These are phyloP conservation scores for Silene latifolia DNA, from an alignment of 148 eudicot genomes.

Conservation along the genomic window DNA sequence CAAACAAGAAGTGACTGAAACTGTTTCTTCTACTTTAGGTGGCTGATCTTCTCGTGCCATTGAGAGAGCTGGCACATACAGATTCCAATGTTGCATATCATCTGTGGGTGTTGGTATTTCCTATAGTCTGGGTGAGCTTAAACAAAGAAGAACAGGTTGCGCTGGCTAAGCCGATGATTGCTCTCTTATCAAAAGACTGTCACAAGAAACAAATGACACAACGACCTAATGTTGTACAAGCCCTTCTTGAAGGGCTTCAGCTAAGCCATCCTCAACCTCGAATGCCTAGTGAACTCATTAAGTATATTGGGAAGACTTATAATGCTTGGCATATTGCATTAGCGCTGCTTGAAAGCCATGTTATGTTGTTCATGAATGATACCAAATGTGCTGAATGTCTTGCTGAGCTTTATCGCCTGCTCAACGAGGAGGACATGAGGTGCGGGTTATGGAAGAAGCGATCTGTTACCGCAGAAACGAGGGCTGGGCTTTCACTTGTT, in stretches of 20 bases:
- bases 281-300: conserved; percentile 97
- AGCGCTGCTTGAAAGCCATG: conserved; percentile 95
- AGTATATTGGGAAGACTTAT: conserved; percentile 93
- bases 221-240: conserved; percentile 98
- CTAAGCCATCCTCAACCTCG: conserved; percentile 99
- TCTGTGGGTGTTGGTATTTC: conserved; percentile 96
- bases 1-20: neutral
- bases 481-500: conserved; percentile 93
- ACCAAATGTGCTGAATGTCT: conserved; percentile 92
- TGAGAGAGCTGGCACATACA: conserved; percentile 96
- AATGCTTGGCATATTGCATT: conserved; percentile 99
- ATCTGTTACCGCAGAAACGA: conserved; percentile 86
- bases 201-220: conserved; percentile 86
- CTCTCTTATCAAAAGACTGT: conserved; percentile 90
- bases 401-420: conserved; percentile 94
- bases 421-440: conserved; percentile 99
- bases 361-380: conserved; percentile 84
- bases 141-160: conserved; percentile 93
- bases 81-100: conserved; percentile 99
- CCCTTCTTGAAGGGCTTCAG: conserved; percentile 96
- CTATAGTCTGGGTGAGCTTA: conserved; percentile 97
- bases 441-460: conserved; percentile 98
- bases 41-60: conserved; percentile 83
- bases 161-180: conserved; percentile 93
- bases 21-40: conserved; percentile 47